Percentiles rank a stretch among this genome's conserved stretches.
Conservation (phyloP, 2,329 filamentous ascomycete species). For the Fusarium vanettenii region DNA sequence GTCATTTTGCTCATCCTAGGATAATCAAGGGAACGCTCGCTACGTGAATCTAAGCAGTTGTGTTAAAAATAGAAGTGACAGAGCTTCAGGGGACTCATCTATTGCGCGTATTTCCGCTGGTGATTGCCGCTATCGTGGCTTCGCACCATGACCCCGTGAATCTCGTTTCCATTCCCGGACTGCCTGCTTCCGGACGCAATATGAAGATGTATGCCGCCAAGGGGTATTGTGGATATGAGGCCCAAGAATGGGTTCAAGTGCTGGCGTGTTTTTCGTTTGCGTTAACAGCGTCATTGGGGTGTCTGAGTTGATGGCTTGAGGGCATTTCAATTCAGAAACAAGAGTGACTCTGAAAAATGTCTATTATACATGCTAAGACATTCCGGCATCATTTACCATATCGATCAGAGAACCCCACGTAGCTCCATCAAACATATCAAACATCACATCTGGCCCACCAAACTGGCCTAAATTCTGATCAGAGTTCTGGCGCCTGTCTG, state of each 20-base stretch:
- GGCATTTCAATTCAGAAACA: background rate
- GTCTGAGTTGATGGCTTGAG: background rate
- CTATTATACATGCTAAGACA: background rate
- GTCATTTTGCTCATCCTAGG: no score
- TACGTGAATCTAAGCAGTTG: no score
- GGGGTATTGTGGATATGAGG: background rate
- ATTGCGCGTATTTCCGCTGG: background rate
- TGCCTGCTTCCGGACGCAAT: background rate
- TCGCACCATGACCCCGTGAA: background rate
- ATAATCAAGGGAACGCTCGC: no score
- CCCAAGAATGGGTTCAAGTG: background rate
- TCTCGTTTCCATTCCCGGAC: background rate
- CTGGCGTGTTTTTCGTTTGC: background rate
- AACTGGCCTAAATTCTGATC: background rate
- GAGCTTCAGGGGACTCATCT: no score
- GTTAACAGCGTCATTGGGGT: background rate
- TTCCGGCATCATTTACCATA: background rate
- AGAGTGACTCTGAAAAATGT: background rate
- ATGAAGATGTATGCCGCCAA: background rate
- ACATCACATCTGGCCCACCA: background rate
- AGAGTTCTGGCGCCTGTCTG: background rate
- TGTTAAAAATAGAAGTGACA: no score
- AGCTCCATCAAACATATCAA: slow-evolving; percentile 1
- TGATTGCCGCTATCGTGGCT: background rate
- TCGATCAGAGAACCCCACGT: background rate